Conservation (phyloP, 352 stramenopile species). For the Peronosclerospora sorghi region DNA sequence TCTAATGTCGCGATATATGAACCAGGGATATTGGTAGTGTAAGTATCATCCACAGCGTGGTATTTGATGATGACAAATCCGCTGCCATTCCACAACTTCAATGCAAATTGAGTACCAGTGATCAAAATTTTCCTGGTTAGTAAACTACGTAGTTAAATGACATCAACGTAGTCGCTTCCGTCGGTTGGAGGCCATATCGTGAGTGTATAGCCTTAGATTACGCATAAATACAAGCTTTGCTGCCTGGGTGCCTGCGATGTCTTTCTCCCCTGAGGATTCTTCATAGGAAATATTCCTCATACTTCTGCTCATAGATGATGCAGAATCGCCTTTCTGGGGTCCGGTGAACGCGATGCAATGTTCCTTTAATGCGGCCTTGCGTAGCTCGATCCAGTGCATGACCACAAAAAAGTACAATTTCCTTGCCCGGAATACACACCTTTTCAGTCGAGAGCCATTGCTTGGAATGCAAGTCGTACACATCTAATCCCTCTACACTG, state of each 20-base stretch:
- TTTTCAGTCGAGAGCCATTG: conserved; percentile 44
- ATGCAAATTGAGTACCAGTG: conserved; percentile 13
- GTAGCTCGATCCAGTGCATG: conserved; percentile 37
- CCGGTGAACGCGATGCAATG: conserved; percentile 39
- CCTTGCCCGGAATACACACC: conserved; percentile 35
- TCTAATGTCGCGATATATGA: too few species aligned
- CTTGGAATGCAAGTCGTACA: conserved; percentile 39
- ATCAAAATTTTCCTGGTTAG: not conserved
- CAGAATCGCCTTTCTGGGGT: conserved; percentile 32
- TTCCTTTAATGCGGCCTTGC: conserved; percentile 35
- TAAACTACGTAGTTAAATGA: too few species aligned
- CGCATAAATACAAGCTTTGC: too few species aligned
- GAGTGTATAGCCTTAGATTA: too few species aligned
- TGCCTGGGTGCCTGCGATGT: not conserved
- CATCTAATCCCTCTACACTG: conserved; percentile 40
- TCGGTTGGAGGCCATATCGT: too few species aligned
- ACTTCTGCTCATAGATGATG: conserved; percentile 62
- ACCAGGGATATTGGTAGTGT: too few species aligned
- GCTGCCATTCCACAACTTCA: too few species aligned
- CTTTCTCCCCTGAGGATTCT: too few species aligned
- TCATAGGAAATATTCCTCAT: conserved; percentile 42
- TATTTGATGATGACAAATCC: too few species aligned
- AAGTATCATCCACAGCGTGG: too few species aligned
- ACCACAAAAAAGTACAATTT: conserved; percentile 52
- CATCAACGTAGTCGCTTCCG: too few species aligned